These are phyloP conservation scores for Wallacemonas sp. DNA, from an alignment of 208 protist species.

Conservation along the genomic window DNA sequence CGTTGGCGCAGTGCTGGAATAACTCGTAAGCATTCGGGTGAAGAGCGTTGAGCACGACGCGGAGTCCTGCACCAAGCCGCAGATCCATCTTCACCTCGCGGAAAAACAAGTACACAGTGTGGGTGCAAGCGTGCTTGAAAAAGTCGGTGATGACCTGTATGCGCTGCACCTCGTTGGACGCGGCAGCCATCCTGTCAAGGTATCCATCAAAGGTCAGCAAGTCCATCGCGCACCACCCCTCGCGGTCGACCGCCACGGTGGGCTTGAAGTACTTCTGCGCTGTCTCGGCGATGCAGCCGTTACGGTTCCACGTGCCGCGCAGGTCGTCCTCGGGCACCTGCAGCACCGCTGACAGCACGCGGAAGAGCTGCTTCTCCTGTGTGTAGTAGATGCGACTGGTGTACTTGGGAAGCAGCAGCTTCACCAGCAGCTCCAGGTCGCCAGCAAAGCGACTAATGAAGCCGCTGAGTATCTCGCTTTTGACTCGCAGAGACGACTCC, in stretches of 20 bases:
- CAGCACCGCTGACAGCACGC: slow-evolving; percentile 46
- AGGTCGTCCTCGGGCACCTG: slow-evolving; percentile 29
- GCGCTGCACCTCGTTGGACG: slow-evolving; percentile 20
- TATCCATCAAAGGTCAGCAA: slow-evolving; percentile 26
- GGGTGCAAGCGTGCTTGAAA: slow-evolving; percentile 18
- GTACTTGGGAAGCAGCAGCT: slow-evolving; percentile 70
- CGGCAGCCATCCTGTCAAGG: slow-evolving; percentile 25
- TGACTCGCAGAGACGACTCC: slow-evolving; percentile 56
- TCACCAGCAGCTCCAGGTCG: slow-evolving; percentile 54
- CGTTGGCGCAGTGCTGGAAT: slow-evolving; percentile 45
- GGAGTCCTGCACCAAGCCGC: slow-evolving; percentile 27
- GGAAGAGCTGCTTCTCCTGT: slow-evolving; percentile 77
- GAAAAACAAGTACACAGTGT: slow-evolving; percentile 37
- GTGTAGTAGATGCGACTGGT: slow-evolving; percentile 67
- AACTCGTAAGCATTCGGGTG: slow-evolving; percentile 33
- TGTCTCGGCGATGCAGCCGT: slow-evolving; percentile 72
- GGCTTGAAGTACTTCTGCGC: slow-evolving; percentile 31
- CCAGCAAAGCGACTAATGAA: slow-evolving; percentile 51
- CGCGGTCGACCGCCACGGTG: slow-evolving; percentile 10
- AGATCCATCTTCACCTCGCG: slow-evolving; percentile 44
- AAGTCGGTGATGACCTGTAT: slow-evolving; percentile 25
- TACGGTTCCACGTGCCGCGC: slow-evolving; percentile 39
- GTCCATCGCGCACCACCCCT: slow-evolving; percentile 33
- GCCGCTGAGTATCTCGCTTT: slow-evolving; percentile 52
- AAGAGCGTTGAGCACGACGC: slow-evolving; percentile 36